phyloP scores from a whole-genome alignment of 176 grass and related monocot genomes.

The Eremochloa ophiuroides region DNA sequence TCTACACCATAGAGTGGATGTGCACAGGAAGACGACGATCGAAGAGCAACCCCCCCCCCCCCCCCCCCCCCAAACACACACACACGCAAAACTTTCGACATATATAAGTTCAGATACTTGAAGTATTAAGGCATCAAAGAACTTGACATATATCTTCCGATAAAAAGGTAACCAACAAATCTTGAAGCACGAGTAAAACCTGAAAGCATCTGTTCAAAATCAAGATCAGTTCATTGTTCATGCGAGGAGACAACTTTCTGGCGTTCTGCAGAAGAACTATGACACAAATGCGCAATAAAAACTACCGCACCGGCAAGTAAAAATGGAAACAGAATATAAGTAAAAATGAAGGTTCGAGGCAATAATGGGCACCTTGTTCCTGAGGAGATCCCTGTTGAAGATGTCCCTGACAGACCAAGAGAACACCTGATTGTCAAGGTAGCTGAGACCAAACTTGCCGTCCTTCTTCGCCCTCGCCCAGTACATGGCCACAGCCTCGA shows the following conservation, averaged over 20 bases:
- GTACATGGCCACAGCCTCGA: not conserved
- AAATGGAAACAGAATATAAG: not conserved
- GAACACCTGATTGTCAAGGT: conserved; percentile 17
- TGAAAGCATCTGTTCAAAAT: not conserved
- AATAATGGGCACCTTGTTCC: conserved; percentile 17
- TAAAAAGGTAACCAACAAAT: not conserved
- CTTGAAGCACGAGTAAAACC: not conserved
- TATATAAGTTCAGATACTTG: not conserved
- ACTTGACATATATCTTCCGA: not conserved
- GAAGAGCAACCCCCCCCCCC: too few species aligned
- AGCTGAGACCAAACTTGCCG: conserved; percentile 19
- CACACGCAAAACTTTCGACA: not conserved
- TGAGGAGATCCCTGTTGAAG: conserved; percentile 39
- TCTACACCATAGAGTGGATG: not conserved
- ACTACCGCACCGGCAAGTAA: not conserved
- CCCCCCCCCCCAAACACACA: too few species aligned
- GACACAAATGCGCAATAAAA: not conserved
- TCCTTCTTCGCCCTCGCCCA: not conserved
- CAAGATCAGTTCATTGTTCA: not conserved
- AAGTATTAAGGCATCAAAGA: not conserved
- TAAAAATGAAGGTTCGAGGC: not conserved
- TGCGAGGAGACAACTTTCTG: not conserved
- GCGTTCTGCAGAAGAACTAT: not conserved
- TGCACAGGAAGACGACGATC: not conserved
- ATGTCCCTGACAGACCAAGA: conserved; percentile 41